Conservation (phyloP, 139 green algal genomes). For the Chlamydomonas schloesseri region DNA sequence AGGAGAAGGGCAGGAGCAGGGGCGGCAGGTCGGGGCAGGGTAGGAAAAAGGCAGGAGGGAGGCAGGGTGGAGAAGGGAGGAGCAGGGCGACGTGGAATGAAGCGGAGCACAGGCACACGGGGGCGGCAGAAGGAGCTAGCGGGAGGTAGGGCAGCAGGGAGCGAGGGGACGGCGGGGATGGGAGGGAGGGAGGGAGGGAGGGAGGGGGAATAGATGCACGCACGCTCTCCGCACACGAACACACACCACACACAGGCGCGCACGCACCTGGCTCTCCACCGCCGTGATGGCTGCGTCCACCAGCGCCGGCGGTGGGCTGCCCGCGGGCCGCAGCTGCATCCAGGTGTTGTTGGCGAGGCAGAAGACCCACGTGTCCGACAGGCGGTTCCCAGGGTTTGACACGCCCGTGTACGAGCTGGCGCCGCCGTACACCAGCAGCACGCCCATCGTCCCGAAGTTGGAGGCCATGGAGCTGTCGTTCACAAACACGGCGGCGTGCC, state of each 20-base stretch:
- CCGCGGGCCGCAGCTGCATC: background rate
- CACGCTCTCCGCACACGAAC: too few relatives aligned
- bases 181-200: too few relatives aligned
- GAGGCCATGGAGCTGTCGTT: background rate
- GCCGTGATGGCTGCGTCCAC: constrained; percentile 7
- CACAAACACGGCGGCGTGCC: constrained; percentile 19
- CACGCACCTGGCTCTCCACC: constrained; percentile 6
- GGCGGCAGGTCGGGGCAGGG: background rate
- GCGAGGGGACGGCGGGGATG: too few relatives aligned
- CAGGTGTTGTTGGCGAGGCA: constrained; percentile 37
- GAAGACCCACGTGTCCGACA: constrained; percentile 35
- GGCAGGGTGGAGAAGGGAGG: too few relatives aligned
- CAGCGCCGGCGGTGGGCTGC: background rate
- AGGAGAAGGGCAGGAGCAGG: too few relatives aligned
- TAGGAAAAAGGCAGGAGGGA: too few relatives aligned
- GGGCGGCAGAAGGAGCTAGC: too few relatives aligned
- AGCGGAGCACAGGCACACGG: too few relatives aligned
- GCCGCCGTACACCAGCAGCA: constrained; percentile 37
- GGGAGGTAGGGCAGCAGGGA: too few relatives aligned
- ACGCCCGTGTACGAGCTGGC: background rate
- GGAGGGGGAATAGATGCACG: too few relatives aligned
- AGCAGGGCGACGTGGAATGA: background rate
- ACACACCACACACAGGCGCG: too few relatives aligned
- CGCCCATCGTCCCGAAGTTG: background rate
- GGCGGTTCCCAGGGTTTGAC: background rate